These are phyloP conservation scores for Venturia pyrina DNA, from an alignment of 2,329 filamentous ascomycete species.

Conservation along the genomic window DNA sequence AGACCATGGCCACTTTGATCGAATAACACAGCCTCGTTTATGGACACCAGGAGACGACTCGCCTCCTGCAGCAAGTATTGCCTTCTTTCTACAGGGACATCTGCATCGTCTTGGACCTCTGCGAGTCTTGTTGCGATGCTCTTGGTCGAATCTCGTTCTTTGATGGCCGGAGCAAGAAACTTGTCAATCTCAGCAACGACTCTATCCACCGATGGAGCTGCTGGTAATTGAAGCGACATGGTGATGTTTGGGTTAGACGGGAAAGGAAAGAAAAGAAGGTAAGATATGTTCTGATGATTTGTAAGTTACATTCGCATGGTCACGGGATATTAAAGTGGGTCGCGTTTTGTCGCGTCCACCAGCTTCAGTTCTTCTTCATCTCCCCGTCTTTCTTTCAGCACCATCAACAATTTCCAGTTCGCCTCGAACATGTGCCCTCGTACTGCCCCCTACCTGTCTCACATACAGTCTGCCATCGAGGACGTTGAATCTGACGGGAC, in stretches of 20 bases:
- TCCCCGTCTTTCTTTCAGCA: background rate
- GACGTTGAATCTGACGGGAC: constrained; percentile 3
- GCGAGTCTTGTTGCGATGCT: constrained; percentile 9
- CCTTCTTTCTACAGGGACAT: background rate
- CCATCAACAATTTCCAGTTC: background rate
- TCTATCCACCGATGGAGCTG: background rate
- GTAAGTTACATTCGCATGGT: background rate
- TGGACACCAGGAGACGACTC: constrained; percentile 21
- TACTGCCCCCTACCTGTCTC: background rate
- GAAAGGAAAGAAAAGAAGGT: no score
- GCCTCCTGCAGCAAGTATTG: background rate
- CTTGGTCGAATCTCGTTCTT: constrained; percentile 1
- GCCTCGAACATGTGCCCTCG: background rate
- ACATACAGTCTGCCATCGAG: background rate
- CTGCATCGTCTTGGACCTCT: constrained; percentile 3
- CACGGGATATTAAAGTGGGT: background rate
- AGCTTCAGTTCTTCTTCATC: background rate
- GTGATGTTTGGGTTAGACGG: background rate
- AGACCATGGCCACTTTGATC: constrained; percentile 10
- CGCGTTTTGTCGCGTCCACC: background rate
- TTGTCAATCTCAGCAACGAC: background rate
- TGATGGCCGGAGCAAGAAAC: constrained; percentile 8
- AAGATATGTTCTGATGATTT: background rate
- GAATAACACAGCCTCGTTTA: constrained; percentile 14
- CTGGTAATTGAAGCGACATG: background rate